phyloP scores from a whole-genome alignment of 768 basidiomycete species.

The Strobilomyces dryophilus region DNA sequence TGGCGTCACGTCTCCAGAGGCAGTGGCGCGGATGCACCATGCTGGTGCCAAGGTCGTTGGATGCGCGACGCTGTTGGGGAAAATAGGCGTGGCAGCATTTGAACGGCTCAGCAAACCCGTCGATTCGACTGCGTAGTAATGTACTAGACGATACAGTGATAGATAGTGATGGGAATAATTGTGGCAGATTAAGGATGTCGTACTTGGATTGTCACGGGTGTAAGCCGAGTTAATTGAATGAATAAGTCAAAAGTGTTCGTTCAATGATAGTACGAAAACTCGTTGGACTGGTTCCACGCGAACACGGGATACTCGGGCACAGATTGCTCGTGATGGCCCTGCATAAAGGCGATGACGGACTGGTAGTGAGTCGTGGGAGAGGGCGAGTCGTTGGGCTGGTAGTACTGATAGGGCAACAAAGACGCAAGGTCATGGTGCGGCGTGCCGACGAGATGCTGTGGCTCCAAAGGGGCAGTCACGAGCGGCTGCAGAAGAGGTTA shows the following conservation, averaged over 20 bases:
- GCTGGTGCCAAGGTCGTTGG: slow-evolving; percentile 75
- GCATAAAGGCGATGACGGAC: slow-evolving; percentile 13
- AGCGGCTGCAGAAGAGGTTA: slow-evolving; percentile 11
- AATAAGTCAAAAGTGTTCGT: slow-evolving; percentile 24
- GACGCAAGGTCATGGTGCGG: neutral
- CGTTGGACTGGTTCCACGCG: slow-evolving; percentile 22
- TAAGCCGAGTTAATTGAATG: slow-evolving; percentile 17
- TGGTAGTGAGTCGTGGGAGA: slow-evolving; percentile 5
- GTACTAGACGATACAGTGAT: slow-evolving; percentile 16
- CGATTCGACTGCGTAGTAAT: slow-evolving; percentile 1
- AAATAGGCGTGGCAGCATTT: slow-evolving; percentile 51
- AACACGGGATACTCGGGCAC: slow-evolving; percentile 16
- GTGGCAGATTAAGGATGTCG: slow-evolving; percentile 15
- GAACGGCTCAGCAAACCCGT: slow-evolving; percentile 32
- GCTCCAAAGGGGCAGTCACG: slow-evolving; percentile 1
- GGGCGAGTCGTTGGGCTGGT: slow-evolving; percentile 1
- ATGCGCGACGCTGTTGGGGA: slow-evolving; percentile 53
- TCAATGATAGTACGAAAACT: slow-evolving; percentile 20
- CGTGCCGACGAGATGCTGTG: neutral
- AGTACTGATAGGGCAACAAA: slow-evolving; percentile 6
- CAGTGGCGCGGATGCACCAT: slow-evolving; percentile 61
- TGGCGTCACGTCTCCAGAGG: slow-evolving; percentile 63
- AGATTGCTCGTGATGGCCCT: slow-evolving; percentile 6
- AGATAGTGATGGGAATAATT: slow-evolving; percentile 13
- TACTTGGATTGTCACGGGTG: slow-evolving; percentile 3